A percentile compares a stretch with the other conserved stretches of the same genome.
phyloP scores from a whole-genome alignment of 192 early-diverging fungal genomes.

The Entomortierella beljakovae region DNA sequence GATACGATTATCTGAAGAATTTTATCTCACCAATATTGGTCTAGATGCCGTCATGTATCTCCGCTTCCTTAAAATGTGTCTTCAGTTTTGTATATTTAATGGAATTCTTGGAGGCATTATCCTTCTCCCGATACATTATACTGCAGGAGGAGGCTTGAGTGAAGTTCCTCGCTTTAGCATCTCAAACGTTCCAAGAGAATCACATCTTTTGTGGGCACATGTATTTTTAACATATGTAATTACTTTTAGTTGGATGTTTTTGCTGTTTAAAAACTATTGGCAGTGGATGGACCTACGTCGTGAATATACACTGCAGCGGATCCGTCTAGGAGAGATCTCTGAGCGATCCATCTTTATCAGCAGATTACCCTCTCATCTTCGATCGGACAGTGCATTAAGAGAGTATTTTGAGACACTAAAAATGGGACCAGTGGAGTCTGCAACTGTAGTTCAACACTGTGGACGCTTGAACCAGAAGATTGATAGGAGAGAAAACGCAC shows the following conservation, averaged over 20 bases:
- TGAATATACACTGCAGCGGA: slow-evolving; percentile 52
- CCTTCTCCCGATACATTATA: slow-evolving; percentile 65
- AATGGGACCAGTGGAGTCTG: slow-evolving; percentile 64
- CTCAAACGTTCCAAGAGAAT: slow-evolving; percentile 54
- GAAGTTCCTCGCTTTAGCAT: slow-evolving; percentile 56
- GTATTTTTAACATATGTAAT: slow-evolving; percentile 59
- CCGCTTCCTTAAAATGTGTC: slow-evolving; percentile 68
- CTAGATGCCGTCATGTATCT: slow-evolving; percentile 73
- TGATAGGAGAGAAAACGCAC: slow-evolving; percentile 48
- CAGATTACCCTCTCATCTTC: slow-evolving; percentile 60
- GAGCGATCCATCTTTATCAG: slow-evolving; percentile 67
- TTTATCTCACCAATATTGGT: slow-evolving; percentile 65
- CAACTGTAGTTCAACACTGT: slow-evolving; percentile 63
- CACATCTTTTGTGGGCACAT: slow-evolving; percentile 63
- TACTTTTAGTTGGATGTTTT: slow-evolving; percentile 61
- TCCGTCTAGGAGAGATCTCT: slow-evolving; percentile 49
- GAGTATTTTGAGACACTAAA: slow-evolving; percentile 65
- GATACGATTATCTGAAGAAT: slow-evolving; percentile 58
- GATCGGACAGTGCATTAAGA: slow-evolving; percentile 60
- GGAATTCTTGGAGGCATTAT: slow-evolving; percentile 55
- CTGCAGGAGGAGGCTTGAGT: background rate
- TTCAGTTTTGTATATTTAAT: slow-evolving; percentile 60
- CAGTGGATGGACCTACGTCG: slow-evolving; percentile 64
- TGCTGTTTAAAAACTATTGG: slow-evolving; percentile 66
- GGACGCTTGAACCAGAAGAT: slow-evolving; percentile 57